Evolutionary conservation across 2,329 filamentous ascomycete species (phyloP), one percentile per base, ranked within the genome.

Genomic region (Talaromyces sp.): DNA sequence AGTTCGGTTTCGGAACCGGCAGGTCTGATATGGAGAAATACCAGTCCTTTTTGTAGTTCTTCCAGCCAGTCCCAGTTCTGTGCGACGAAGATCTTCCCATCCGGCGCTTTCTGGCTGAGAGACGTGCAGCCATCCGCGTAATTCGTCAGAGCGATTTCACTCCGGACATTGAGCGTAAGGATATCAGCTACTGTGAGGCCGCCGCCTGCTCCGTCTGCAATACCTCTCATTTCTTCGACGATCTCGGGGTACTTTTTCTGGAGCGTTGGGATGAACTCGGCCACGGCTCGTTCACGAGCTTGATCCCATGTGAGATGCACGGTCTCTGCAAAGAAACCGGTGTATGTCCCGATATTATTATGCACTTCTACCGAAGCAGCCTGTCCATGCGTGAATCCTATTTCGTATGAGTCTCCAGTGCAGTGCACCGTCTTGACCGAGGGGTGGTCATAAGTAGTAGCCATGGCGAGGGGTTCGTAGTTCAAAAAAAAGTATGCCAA

Each of bases 51-150:
- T 23, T 23, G 23, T 2, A 23, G 23, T 23, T 23, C 23, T 23
- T 60, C 58, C 12, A 60, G 34, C 58, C 51, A 60, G 27, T 60
- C 58, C 58, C 58, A 60, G 36, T 60, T 60, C 28, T 60, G 58
- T 40, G 51, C 58, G 47, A 60, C 12, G 4, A 60, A 18, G 4
- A 40, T 55, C 16, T 33, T 31, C 14, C 58, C 51, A 28, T 60
- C 40, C 8, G 30, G 50, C 36, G 51, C 42, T 12, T 27, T 36
- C n/a, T 59, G 57, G 12, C 36, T 36, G 30, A 59, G 42, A 23
- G 50, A 34, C 4, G 57, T 54, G 30, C 57, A 59, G 16, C 57
- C 57, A 18, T 59, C 57, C 5, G 57, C 40, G 12, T 55, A 60
- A 28, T 60, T 60, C 5, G 58, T 60, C 28, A 60, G 33, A 18